phyloP scores from a whole-genome alignment of 176 grass and related monocot genomes.

The Bonia amplexicaulis region DNA sequence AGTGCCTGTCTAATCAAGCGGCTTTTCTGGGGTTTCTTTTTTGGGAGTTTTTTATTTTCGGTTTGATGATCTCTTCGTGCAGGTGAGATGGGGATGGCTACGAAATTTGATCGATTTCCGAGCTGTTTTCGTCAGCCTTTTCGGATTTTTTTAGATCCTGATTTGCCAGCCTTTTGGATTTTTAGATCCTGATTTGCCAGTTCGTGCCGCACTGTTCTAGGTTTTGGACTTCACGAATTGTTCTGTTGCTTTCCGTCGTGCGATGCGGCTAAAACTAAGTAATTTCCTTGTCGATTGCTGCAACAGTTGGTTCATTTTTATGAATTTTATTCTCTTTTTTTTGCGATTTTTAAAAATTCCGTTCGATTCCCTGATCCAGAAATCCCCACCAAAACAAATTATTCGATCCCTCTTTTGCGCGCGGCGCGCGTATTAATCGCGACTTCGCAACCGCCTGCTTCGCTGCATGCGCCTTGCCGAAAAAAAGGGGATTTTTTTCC shows the following conservation, averaged over 20 bases:
- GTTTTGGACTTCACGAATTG: not conserved
- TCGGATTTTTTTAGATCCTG: conserved; percentile 12
- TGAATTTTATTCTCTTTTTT: not conserved
- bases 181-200: conserved; percentile 25
- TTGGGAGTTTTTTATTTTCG: not conserved
- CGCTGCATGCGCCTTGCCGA: not conserved
- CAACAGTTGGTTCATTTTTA: not conserved
- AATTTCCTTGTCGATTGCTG: not conserved
- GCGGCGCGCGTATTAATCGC: not conserved
- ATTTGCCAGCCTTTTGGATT: not conserved
- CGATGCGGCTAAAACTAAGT: not conserved
- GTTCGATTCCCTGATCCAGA: not conserved
- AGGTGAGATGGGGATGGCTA: not conserved
- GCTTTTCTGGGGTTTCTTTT: not conserved
- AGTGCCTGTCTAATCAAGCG: not conserved
- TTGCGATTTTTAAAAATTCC: not conserved
- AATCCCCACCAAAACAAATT: not conserved
- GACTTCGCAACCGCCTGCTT: not conserved
- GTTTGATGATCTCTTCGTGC: not conserved
- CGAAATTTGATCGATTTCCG: not conserved
- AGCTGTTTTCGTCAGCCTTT: not conserved
- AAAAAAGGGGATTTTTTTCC: not conserved
- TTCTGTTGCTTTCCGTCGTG: not conserved
- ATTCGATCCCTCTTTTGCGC: not conserved
- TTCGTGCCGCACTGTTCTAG: not conserved